Evolutionary conservation across 208 protist genomes (phyloP).

Genomic region (Crithidia bombi): DNA sequence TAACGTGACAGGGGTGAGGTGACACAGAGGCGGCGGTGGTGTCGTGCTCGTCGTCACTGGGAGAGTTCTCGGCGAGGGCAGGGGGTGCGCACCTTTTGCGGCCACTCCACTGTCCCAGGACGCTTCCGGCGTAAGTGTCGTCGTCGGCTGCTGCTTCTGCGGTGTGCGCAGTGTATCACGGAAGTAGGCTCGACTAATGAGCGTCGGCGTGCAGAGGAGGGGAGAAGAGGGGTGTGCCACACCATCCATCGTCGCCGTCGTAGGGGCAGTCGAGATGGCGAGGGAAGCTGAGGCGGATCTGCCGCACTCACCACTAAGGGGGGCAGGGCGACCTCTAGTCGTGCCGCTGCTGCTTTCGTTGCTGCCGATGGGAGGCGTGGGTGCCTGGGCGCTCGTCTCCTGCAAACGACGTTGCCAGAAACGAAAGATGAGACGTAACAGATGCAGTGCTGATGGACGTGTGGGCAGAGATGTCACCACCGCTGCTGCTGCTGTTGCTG

Average conservation of each 20-base stretch:
- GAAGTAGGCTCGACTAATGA: conserved; percentile 25
- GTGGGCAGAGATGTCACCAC: neutral
- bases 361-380: neutral
- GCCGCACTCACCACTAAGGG: neutral
- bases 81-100: too few species aligned
- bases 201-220: conserved; percentile 18
- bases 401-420: conserved; percentile 24
- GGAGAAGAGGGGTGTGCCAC: neutral
- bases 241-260: neutral
- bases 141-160: neutral
- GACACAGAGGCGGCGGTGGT: neutral
- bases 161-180: neutral
- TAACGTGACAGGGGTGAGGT: conserved; percentile 8
- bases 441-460: neutral
- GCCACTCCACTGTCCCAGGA: neutral
- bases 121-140: neutral
- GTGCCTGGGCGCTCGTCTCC: neutral
- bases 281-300: neutral
- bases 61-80: neutral
- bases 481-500: neutral
- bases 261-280: neutral
- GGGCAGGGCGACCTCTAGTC: neutral
- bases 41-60: conserved; percentile 2
- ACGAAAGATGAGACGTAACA: conserved; percentile 20
- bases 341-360: neutral